Percentiles rank a stretch among this genome's conserved stretches.
Evolutionary conservation across 2,329 filamentous ascomycete species (phyloP).

Genomic region (Atkinsonella hypoxylon): DNA sequence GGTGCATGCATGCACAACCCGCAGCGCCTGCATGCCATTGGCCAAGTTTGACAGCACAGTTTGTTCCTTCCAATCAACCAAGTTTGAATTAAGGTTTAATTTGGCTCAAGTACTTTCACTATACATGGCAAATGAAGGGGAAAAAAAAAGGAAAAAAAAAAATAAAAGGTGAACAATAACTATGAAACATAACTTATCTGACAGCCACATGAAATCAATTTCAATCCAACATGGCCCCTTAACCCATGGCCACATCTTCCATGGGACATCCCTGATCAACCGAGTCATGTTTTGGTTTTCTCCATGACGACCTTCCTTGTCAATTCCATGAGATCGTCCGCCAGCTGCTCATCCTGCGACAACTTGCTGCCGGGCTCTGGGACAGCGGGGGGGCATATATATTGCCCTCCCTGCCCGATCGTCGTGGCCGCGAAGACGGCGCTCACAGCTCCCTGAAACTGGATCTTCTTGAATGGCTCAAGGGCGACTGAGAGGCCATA

Average conservation of each 20-base stretch:
- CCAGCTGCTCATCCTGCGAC: background rate
- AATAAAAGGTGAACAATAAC: too few species aligned
- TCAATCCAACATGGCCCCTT: background rate
- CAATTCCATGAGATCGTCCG: background rate
- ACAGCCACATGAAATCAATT: too few species aligned
- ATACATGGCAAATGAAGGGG: too few species aligned
- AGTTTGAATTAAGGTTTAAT: too few species aligned
- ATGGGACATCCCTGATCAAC: background rate
- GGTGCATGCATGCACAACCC: too few species aligned
- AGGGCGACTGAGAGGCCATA: background rate
- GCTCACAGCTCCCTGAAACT: slow-evolving; percentile 1
- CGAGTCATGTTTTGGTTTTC: background rate
- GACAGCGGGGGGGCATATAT: background rate
- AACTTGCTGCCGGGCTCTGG: background rate
- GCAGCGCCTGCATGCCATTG: too few species aligned
- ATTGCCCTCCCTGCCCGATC: background rate
- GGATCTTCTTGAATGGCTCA: background rate
- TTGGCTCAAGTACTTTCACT: too few species aligned
- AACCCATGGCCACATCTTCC: background rate
- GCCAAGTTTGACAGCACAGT: too few species aligned
- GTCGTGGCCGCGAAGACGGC: slow-evolving; percentile 1
- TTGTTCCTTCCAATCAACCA: too few species aligned
- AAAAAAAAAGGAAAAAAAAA: too few species aligned
- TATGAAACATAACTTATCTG: too few species aligned
- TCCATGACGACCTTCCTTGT: background rate